Evolutionary conservation across 1,284 basidiomycete species (phyloP), one percentile per base, ranked within the genome.

Genomic region (Papiliotrema laurentii): DNA sequence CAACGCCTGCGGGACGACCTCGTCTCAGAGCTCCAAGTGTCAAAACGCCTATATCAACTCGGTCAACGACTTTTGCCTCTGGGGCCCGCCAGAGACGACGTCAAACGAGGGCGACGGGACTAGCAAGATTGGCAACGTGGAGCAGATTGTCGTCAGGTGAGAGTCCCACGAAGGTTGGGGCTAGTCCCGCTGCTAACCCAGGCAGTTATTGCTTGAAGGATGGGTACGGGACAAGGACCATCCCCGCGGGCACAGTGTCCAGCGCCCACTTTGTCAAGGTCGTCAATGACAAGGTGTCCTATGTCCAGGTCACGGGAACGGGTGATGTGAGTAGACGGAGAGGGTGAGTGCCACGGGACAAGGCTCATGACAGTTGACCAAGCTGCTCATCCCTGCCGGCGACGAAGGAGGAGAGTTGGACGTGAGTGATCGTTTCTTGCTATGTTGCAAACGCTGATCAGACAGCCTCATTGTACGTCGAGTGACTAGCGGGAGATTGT

Each of bases 251-350:
- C 19, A 75, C 85, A 16, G 81, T 90, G 64, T 77, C 74, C 18
- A 82, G 83, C 46, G 87, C 83, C n/a, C 86, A 87, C 66, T 83
- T 82, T 56, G 75, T 82, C 51, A 76, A 80, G 64, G 81, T 87
- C 5, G 80, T 61, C 28, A 66, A 58, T 47, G 59, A 59, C 47
- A 58, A 62, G 35, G 64, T 68, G 21, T 61, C 63, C 7, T 76
- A 74, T 47, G 74, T 78, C 47, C 78, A 79, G 64, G 65, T 80
- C 25, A 72, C 72, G 37, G 78, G 77, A 33, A 56, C 50, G 41
- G 64, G 72, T 24, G 73, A 74, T 56, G 55, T 69, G 48, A 45
- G 59, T 64, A 25, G 50, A 40, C 38, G n/a, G 48, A 41, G 14
- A 21, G 31, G n/a, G n/a, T n/a, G n/a, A n/a, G n/a, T n/a, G n/a